Evolutionary conservation across 345 rosid species (phyloP), one percentile per base, ranked within the genome.

Genomic region (Populus davidiana): DNA sequence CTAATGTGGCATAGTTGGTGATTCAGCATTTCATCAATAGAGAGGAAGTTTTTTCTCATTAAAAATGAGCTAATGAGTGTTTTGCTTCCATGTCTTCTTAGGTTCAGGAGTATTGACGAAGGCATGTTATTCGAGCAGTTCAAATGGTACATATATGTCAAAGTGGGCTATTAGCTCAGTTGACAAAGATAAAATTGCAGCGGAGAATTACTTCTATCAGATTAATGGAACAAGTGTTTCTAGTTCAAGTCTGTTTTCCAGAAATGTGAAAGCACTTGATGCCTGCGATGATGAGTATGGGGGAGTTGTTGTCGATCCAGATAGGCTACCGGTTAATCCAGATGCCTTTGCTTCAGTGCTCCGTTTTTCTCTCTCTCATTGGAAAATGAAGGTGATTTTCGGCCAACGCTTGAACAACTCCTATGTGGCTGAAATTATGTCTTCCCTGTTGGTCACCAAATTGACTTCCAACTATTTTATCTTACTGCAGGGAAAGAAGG

Each of bases 261-360:
- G 84, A 72, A 85, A 85, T 68, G 35, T 43, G 79, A 75, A 83
- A 73, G 36, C 90, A 38, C 92, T 94, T 38, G 81, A 89, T 73
- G 91, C 88, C 68, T 75, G 31, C 79, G 92, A 91, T 77, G 96
- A 94, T 85, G 90, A 87, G 69, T 94, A 94, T 75, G 98, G 91
- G 17, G 99, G 97, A 77, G 86, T 94, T 73, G 81, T 93, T 27
- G 92, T 94, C 80, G 90, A 94, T 85, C 87, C 92, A 14, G 82
- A 77, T 52, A 83, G 85, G 49, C 81, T 93, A 78, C 98, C 99
- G 1, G 52, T 82, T 36, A 83, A 86, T 68, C 85, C 89, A 3
- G 64, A 69, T 18, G 79, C 56, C n/a, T 94, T 93, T 52, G 82
- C 87, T 69, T 84, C 87, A 27, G 70, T 82, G 78, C 95, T 94